Evolutionary conservation across 768 basidiomycete genomes (phyloP).

Genomic region (Russula sp.): DNA sequence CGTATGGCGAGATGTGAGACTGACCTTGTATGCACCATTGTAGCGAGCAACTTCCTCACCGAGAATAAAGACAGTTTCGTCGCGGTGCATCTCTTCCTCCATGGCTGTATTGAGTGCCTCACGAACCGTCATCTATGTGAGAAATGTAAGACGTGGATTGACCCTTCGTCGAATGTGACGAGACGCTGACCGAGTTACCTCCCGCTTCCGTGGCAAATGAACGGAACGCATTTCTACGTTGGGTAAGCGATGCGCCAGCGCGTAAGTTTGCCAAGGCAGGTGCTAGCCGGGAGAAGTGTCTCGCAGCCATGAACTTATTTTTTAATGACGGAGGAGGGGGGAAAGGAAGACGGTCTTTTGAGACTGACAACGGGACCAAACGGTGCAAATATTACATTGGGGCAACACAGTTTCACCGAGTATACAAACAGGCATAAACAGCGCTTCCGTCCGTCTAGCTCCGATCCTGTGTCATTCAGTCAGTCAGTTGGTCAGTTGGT

Average conservation of each 20-base stretch:
- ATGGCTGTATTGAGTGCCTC: constrained; percentile 96
- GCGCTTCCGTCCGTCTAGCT: constrained; percentile 8
- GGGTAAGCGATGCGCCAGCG: constrained; percentile 36
- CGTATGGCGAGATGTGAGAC: constrained; percentile 15
- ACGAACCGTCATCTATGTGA: constrained; percentile 86
- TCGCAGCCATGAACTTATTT: constrained; percentile 49
- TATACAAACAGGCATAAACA: constrained; percentile 13
- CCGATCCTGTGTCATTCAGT: constrained; percentile 5
- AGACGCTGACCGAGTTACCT: constrained; percentile 41
- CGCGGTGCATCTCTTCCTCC: constrained; percentile 99
- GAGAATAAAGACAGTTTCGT: constrained; percentile 90
- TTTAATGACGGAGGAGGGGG: constrained; percentile 29
- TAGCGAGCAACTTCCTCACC: constrained; percentile 99
- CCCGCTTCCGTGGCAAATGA: constrained; percentile 58
- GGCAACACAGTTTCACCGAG: background rate
- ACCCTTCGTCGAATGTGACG: constrained; percentile 27
- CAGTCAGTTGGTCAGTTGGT: constrained; percentile 17
- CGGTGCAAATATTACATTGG: constrained; percentile 7
- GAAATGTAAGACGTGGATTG: constrained; percentile 24
- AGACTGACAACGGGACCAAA: background rate
- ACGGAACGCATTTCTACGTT: constrained; percentile 44
- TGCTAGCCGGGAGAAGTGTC: constrained; percentile 57
- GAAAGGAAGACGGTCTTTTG: constrained; percentile 23
- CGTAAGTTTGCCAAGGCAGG: constrained; percentile 42
- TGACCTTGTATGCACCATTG: constrained; percentile 94